Base-by-base conservation (phyloP, 1,139 yeast species). In the Suhomyces maxii region DNA sequence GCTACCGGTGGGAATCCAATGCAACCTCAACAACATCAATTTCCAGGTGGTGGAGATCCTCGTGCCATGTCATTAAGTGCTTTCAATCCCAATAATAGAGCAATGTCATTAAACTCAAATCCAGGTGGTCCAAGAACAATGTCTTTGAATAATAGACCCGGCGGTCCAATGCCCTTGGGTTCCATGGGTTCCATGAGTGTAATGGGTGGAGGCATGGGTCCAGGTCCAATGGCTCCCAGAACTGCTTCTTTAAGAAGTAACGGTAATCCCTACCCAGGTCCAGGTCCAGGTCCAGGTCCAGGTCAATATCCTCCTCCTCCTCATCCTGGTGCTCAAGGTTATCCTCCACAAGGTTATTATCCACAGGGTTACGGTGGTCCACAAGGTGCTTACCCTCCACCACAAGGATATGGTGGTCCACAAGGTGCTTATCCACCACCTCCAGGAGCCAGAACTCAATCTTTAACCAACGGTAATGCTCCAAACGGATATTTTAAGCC, bases 51-150 rank as follows among this genome's bases (percentile, higher is more conserved):
- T 18, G 46, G 37, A 23, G 69, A 67, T 41, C 80, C 83, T 11
- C 65, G 89, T 44, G 72, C 88, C 2, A 82, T 82, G 86, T 80
- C 87, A 23, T 61, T 83, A 45, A 81, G 77, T 53, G 46, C 67
- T 47, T 50, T 53, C 40, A 57, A 60, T 31, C 54, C 53, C 2
- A 45, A 46, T 4, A 50, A 53, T 1, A 45, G 65, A 6, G 59
- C 63, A 35, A 60, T 59, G 65, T 56, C 61, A 6, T 48, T 60
- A 37, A 57, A 56, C 37, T 51, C 58, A 26, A 48, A 48, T 31
- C 53, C 46, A 13, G 60, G 56, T 41, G 57, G 54, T 7, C 60
- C 73, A 14, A 54, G 71, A 41, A 51, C 71, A 6, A 64, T 67
- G 70, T 62, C 65, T 34, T 51, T 61, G 44, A 56, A 56, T 40